phyloP scores from a whole-genome alignment of 768 basidiomycete species.

The Psilocybe azurescens region DNA sequence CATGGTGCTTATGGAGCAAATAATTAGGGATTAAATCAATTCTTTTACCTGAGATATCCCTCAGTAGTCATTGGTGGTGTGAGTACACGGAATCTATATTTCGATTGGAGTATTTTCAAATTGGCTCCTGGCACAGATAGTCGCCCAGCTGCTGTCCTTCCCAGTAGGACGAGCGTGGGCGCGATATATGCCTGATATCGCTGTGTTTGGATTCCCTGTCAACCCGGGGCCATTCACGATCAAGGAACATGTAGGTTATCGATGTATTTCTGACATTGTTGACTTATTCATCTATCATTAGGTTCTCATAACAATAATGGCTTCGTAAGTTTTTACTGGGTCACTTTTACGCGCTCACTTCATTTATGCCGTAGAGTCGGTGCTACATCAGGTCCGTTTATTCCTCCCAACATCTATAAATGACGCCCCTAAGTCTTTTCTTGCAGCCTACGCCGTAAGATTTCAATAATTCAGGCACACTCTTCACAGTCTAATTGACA shows the following conservation, averaged over 20 bases:
- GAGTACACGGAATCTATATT: constrained; percentile 20
- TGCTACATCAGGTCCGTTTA: constrained; percentile 1
- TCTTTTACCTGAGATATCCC: constrained; percentile 54
- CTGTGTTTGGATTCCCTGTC: constrained; percentile 59
- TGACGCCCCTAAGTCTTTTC: not conserved
- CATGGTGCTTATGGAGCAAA: constrained; percentile 40
- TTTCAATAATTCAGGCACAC: not conserved
- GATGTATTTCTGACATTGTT: not conserved
- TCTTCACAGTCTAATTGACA: not conserved
- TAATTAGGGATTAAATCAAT: constrained; percentile 57
- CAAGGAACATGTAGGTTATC: constrained; percentile 57
- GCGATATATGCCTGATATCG: constrained; percentile 51
- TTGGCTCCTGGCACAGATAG: constrained; percentile 39
- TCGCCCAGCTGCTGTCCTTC: constrained; percentile 74
- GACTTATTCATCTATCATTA: not conserved
- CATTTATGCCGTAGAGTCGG: constrained; percentile 1
- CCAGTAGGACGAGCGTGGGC: constrained; percentile 67
- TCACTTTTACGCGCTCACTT: not conserved
- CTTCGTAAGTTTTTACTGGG: constrained; percentile 16
- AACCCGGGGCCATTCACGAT: constrained; percentile 79
- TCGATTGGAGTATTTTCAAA: not conserved
- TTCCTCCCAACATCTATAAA: not conserved
- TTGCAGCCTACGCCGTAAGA: constrained; percentile 12
- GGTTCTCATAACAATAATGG: constrained; percentile 45
- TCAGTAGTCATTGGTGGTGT: constrained; percentile 38